These are phyloP conservation scores for Ceratobasidium sp. DNA, from an alignment of 1,284 basidiomycete genomes.

Conservation along the genomic window DNA sequence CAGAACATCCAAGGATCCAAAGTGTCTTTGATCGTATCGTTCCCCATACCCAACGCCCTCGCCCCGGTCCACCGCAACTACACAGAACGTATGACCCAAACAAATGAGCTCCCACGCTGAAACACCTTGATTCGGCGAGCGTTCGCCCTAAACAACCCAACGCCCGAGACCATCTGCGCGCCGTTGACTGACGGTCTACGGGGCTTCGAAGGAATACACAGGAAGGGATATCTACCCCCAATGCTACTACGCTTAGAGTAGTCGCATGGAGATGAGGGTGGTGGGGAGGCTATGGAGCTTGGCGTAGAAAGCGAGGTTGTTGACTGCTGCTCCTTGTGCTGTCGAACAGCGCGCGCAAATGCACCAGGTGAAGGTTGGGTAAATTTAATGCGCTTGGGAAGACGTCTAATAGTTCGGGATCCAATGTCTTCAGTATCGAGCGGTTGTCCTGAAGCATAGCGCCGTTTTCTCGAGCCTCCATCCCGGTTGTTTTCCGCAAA, in stretches of 20 bases:
- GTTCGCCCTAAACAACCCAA: constrained; percentile 3
- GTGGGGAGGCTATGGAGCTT: constrained; percentile 3
- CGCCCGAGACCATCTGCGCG: constrained; percentile 2
- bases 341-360: not conserved
- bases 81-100: constrained; percentile 27
- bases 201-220: not conserved
- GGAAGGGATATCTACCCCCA: too few relatives aligned
- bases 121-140: not conserved
- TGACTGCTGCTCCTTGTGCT: not conserved
- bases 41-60: not conserved
- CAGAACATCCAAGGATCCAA: too few relatives aligned
- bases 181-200: not conserved
- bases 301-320: not conserved
- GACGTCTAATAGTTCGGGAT: not conserved
- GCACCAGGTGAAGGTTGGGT: not conserved
- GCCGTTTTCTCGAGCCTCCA: not conserved
- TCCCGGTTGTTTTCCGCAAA: not conserved
- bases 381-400: not conserved
- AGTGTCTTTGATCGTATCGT: too few relatives aligned
- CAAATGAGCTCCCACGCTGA: constrained; percentile 18
- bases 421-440: not conserved
- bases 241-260: too few relatives aligned
- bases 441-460: not conserved
- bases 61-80: not conserved
- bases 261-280: not conserved